Evolutionary conservation across 2,329 filamentous ascomycete species (phyloP).

Genomic region (Aspergillus oerlinghausenensis): DNA sequence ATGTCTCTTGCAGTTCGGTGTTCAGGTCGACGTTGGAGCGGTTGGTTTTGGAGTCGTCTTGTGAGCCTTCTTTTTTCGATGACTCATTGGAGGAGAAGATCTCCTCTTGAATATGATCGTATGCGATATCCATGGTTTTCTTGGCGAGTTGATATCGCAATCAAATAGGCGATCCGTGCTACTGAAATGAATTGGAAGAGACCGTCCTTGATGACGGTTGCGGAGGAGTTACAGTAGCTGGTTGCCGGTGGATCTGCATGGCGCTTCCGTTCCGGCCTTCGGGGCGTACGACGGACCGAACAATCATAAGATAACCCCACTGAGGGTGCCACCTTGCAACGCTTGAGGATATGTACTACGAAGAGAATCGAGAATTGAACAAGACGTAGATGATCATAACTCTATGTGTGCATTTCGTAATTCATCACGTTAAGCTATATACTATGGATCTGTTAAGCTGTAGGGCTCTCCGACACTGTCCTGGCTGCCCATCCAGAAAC

Average conservation of each 20-base stretch:
- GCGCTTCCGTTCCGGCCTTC: not conserved
- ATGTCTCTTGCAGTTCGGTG: constrained; percentile 87
- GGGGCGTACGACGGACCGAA: not conserved
- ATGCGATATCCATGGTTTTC: constrained; percentile 79
- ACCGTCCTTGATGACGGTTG: not conserved
- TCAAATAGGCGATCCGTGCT: not conserved
- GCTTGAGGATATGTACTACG: not conserved
- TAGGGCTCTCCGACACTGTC: constrained; percentile 37
- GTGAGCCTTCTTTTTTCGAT: constrained; percentile 43
- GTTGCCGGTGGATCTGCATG: not conserved
- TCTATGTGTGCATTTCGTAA: not conserved
- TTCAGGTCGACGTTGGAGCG: constrained; percentile 59
- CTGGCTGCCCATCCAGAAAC: constrained; percentile 36
- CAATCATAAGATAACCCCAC: not conserved
- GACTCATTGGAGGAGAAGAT: constrained; percentile 56
- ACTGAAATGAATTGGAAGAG: not conserved
- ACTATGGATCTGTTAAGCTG: constrained; percentile 21
- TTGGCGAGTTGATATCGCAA: constrained; percentile 1
- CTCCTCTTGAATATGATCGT: constrained; percentile 93
- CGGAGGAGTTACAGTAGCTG: not conserved
- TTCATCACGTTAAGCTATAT: constrained; percentile 2
- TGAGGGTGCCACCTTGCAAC: not conserved
- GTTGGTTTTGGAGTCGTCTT: constrained; percentile 37
- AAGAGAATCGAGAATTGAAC: not conserved
- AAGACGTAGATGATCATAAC: not conserved